phyloP scores from a whole-genome alignment of 192 early-diverging fungal species.

The Coemansia sp. region DNA sequence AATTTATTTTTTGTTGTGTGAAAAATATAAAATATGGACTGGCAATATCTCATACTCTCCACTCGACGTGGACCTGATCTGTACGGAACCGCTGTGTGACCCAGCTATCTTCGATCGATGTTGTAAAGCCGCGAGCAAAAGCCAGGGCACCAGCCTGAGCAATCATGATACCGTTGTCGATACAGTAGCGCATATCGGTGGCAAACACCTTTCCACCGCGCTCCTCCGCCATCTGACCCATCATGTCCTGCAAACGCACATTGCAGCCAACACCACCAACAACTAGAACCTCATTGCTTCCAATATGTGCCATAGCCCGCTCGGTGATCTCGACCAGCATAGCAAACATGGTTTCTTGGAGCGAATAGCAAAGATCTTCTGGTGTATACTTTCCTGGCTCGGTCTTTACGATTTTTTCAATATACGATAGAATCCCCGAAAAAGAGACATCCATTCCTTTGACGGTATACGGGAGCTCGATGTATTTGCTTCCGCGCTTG shows the following conservation, averaged over 20 bases:
- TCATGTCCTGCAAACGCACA: constrained; percentile 93
- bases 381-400: constrained; percentile 57
- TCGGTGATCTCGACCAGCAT: constrained; percentile 99
- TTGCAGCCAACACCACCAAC: constrained; percentile 99
- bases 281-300: constrained; percentile 82
- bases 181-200: constrained; percentile 95
- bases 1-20: no score
- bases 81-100: constrained; percentile 94
- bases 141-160: constrained; percentile 91
- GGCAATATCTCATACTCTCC: constrained; percentile 54
- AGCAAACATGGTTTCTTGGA: constrained; percentile 97
- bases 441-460: constrained; percentile 99
- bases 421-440: constrained; percentile 88
- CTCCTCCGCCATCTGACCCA: constrained; percentile 90
- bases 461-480: constrained; percentile 93
- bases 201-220: constrained; percentile 86
- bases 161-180: constrained; percentile 99
- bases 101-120: constrained; percentile 77
- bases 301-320: constrained; percentile 98
- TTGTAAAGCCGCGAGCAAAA: constrained; percentile 78
- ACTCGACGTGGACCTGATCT: constrained; percentile 78
- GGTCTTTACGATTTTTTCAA: constrained; percentile 72
- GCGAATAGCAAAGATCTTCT: constrained; percentile 94
- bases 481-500: constrained; percentile 79
- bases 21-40: not conserved